Evolutionary conservation across 805 yeast species (phyloP).

Genomic region (Candida silvatica): DNA sequence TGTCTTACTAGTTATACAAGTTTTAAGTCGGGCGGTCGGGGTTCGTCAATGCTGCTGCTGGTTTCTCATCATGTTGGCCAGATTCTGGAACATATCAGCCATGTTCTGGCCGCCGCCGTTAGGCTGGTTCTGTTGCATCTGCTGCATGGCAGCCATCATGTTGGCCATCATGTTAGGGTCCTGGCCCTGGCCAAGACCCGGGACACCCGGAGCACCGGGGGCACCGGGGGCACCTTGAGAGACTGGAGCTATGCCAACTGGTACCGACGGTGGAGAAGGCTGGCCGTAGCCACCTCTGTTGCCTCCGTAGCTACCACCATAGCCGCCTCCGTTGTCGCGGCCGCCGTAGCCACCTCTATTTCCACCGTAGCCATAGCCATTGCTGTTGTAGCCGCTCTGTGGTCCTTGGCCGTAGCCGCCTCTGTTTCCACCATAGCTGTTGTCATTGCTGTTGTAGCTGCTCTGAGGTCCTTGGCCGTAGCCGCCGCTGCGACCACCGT

Average conservation of each 20-base stretch:
- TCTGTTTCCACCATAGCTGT: neutral
- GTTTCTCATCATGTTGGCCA: slow-evolving; percentile 28
- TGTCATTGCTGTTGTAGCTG: neutral
- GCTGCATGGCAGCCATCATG: slow-evolving; percentile 27
- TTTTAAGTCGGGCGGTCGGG: too few species aligned
- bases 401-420: slow-evolving; percentile 2
- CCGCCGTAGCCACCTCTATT: neutral
- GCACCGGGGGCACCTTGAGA: too few species aligned
- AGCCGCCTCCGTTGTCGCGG: slow-evolving; percentile 3
- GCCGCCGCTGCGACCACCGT: slow-evolving; percentile 2
- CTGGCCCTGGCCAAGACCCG: slow-evolving; percentile 17
- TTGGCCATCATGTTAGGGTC: slow-evolving; percentile 25
- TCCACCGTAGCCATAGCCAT: neutral
- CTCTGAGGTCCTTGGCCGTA: neutral
- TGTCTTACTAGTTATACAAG: too few species aligned
- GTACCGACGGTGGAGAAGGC: slow-evolving; percentile 7
- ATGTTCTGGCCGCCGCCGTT: slow-evolving; percentile 21
- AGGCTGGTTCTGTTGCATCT: slow-evolving; percentile 12
- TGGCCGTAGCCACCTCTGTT: slow-evolving; percentile 4
- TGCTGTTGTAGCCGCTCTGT: slow-evolving; percentile 6
- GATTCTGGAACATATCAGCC: slow-evolving; percentile 26
- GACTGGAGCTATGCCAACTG: slow-evolving; percentile 8
- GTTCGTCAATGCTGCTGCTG: slow-evolving; percentile 13
- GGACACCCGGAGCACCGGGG: slow-evolving; percentile 6
- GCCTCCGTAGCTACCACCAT: slow-evolving; percentile 8